phyloP scores from a whole-genome alignment of 2,329 filamentous ascomycete species.

The Cadophora sp. region DNA sequence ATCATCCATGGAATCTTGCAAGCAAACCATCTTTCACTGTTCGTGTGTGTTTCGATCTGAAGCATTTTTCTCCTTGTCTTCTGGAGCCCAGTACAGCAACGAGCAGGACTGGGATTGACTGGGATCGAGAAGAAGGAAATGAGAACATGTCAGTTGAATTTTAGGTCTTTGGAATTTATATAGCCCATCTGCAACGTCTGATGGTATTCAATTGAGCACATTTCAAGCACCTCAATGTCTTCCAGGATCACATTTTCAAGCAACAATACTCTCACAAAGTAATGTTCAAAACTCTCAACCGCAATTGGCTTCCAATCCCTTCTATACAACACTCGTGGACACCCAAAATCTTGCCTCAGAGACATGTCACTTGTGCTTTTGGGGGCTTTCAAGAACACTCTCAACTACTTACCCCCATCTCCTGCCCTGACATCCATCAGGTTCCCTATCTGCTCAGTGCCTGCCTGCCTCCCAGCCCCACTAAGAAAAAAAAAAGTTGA shows the following conservation, averaged over 20 bases:
- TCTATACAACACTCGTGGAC: background rate
- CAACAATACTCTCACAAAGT: background rate
- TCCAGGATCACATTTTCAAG: background rate
- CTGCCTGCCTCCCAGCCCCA: background rate
- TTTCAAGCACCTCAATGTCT: background rate
- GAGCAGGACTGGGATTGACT: background rate
- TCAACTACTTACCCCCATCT: background rate
- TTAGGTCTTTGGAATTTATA: background rate
- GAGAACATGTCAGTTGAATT: background rate
- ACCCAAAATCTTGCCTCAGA: background rate
- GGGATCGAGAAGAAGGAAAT: background rate
- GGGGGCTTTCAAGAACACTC: background rate
- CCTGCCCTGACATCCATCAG: background rate
- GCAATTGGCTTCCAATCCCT: background rate
- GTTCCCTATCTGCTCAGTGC: background rate
- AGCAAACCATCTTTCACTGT: background rate
- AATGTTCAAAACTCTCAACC: background rate
- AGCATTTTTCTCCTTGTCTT: background rate
- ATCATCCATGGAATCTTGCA: constrained; percentile 5
- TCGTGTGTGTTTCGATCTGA: background rate
- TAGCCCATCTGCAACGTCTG: background rate
- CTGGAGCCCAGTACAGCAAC: background rate
- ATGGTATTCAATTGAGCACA: background rate
- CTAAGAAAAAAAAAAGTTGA: constrained; percentile 1
- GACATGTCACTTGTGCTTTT: too few species aligned